Percentiles rank a stretch among this genome's conserved stretches.
Evolutionary conservation across 176 grass and related monocot species (phyloP).

Genomic region (Musa itinerans): DNA sequence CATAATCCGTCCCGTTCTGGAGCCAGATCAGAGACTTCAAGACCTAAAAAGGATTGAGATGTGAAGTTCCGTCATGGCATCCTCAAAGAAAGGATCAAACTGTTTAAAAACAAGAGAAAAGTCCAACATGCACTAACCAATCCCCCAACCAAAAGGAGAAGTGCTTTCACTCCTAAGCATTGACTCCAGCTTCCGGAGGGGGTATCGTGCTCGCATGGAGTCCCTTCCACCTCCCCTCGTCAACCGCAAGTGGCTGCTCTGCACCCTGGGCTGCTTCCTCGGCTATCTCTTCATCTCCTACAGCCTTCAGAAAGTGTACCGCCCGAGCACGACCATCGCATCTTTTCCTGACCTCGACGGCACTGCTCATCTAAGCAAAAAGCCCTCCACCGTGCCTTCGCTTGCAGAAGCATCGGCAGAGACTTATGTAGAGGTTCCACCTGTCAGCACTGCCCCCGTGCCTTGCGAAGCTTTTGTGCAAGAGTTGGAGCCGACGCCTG

Average conservation of each 20-base stretch:
- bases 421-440: no score
- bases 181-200: not conserved
- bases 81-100: not conserved
- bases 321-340: not conserved
- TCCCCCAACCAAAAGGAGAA: slow-evolving; percentile 21
- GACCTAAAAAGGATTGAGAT: no score
- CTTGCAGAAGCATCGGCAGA: not conserved
- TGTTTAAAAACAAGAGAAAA: not conserved
- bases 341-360: slow-evolving; percentile 4
- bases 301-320: not conserved
- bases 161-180: not conserved
- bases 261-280: slow-evolving; percentile 16
- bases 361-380: not conserved
- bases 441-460: no score
- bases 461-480: no score
- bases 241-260: slow-evolving; percentile 7
- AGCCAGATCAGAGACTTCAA: no score
- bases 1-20: not conserved
- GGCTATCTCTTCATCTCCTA: slow-evolving; percentile 32
- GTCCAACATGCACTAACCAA: slow-evolving; percentile 22
- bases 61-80: no score
- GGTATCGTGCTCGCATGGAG: slow-evolving; percentile 12
- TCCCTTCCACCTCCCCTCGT: slow-evolving; percentile 5
- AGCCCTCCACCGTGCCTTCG: no score
- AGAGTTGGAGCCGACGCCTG: no score